phyloP scores from a whole-genome alignment of 2,329 filamentous ascomycete genomes.

The Zymoseptoria brevis region DNA sequence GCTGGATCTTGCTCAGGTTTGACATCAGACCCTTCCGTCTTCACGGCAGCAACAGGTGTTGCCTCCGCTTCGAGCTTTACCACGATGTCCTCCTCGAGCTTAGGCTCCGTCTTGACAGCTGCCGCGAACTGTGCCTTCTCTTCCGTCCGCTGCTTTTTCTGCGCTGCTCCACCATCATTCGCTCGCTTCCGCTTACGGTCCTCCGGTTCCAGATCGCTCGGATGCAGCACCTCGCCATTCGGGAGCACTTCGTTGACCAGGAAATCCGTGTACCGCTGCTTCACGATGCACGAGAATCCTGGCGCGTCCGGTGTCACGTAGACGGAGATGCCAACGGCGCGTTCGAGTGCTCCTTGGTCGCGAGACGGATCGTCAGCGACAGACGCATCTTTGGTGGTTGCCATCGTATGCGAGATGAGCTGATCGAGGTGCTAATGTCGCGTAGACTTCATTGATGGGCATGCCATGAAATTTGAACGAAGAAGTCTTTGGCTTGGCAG shows the following conservation, averaged over 20 bases:
- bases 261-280: constrained; percentile 83
- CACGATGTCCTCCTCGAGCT: neutral
- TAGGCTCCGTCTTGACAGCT: neutral
- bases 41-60: neutral
- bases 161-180: constrained; percentile 6
- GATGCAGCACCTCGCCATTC: constrained; percentile 66
- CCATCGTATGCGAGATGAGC: neutral
- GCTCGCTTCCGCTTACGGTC: constrained; percentile 20
- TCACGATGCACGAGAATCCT: constrained; percentile 57
- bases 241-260: constrained; percentile 81
- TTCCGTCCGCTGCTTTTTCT: constrained; percentile 12
- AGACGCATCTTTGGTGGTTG: neutral
- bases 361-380: neutral
- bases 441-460: neutral
- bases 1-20: neutral
- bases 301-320: constrained; percentile 51
- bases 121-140: constrained; percentile 2
- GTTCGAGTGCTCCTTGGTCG: constrained; percentile 31
- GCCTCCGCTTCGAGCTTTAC: neutral
- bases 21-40: constrained; percentile 1
- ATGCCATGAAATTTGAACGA: neutral
- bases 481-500: neutral
- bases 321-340: constrained; percentile 52
- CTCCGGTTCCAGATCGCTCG: constrained; percentile 39
- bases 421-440: neutral